phyloP scores from a whole-genome alignment of 2,329 filamentous ascomycete species.

The Aspergillus sp. region DNA sequence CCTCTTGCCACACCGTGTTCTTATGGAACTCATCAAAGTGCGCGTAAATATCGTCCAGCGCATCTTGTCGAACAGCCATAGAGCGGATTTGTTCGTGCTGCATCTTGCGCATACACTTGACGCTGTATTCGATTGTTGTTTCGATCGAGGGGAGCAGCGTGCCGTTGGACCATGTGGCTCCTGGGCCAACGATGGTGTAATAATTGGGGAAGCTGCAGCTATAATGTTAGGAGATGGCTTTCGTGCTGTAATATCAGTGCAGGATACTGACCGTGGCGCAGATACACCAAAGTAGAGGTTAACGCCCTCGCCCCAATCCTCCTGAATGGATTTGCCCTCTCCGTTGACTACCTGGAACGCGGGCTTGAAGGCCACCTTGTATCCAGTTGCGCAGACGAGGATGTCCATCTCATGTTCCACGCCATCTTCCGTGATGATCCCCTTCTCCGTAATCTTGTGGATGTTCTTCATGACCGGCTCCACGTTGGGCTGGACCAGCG shows the following conservation, averaged over 20 bases:
- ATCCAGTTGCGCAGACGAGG: neutral
- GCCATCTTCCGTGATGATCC: neutral
- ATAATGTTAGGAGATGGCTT: neutral
- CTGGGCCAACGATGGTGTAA: conserved; percentile 31
- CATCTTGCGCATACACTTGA: conserved; percentile 39
- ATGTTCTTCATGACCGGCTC: neutral
- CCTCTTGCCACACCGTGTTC: conserved; percentile 31
- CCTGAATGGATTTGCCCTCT: neutral
- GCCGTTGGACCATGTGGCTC: conserved; percentile 43
- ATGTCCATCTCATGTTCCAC: conserved; percentile 4
- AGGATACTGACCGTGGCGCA: neutral
- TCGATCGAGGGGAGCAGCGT: conserved; percentile 30
- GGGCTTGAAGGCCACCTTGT: neutral
- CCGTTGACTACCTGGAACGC: conserved; percentile 1
- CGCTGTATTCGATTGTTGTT: conserved; percentile 41
- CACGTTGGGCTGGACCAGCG: conserved; percentile 2
- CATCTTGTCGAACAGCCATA: conserved; percentile 36
- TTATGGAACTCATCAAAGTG: conserved; percentile 35
- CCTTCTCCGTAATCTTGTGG: neutral
- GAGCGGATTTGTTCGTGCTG: conserved; percentile 26
- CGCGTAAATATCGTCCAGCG: conserved; percentile 32
- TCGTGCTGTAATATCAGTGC: neutral
- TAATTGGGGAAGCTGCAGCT: conserved; percentile 45
- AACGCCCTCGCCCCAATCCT: neutral
- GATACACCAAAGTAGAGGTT: neutral